phyloP scores from a whole-genome alignment of 176 grass and related monocot species.

The Musa beccarii region DNA sequence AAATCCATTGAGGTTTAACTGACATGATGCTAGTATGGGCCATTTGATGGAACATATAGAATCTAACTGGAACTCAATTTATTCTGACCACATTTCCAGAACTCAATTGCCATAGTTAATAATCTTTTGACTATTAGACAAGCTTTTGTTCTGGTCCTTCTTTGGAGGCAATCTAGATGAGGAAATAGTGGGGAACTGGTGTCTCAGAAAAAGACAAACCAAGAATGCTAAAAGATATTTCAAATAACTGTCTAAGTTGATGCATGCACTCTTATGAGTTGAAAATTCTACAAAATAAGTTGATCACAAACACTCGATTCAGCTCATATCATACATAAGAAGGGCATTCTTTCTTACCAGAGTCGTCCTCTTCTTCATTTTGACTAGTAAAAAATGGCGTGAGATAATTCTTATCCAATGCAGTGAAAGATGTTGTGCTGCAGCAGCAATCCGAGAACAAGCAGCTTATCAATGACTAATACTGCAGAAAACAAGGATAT shows the following conservation, averaged over 20 bases:
- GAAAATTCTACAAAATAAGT: not conserved
- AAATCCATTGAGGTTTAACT: not conserved
- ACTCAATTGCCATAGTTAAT: not conserved
- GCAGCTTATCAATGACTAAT: not conserved
- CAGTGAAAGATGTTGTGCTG: constrained; percentile 89
- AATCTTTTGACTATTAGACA: not conserved
- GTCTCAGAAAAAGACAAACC: not conserved
- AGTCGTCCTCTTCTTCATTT: constrained; percentile 64
- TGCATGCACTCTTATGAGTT: not conserved
- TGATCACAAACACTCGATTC: not conserved
- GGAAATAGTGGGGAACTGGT: not conserved
- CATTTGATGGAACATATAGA: no score
- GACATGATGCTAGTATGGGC: no score
- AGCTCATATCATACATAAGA: not conserved
- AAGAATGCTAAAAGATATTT: not conserved
- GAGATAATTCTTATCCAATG: constrained; percentile 92
- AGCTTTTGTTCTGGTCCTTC: not conserved
- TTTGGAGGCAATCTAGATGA: not conserved
- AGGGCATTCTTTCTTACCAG: constrained; percentile 24
- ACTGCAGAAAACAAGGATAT: not conserved
- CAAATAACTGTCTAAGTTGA: not conserved
- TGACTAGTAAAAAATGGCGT: constrained; percentile 99
- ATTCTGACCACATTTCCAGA: not conserved
- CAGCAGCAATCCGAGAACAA: constrained; percentile 15
- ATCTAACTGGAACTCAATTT: not conserved